Conservation (phyloP, 208 protist species). For the Strigomonas galati region DNA sequence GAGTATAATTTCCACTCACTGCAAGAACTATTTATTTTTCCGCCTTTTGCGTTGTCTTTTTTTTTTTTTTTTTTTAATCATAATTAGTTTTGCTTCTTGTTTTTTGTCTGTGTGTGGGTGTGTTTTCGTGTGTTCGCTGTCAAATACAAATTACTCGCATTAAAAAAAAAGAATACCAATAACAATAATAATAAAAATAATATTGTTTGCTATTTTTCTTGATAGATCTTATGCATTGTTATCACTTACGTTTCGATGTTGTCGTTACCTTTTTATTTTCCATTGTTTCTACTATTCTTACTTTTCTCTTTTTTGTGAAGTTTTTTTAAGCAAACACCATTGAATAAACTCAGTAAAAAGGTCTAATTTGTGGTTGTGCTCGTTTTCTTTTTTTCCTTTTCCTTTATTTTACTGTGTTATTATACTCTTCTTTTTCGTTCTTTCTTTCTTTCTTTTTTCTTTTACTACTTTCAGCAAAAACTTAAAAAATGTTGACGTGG, state of each 20-base stretch:
- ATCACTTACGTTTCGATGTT: neutral
- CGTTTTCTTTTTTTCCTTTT: conserved; percentile 4
- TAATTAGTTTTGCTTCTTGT: neutral
- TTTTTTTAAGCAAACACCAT: neutral
- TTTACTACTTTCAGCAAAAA: neutral
- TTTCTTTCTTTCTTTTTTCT: conserved; percentile 7
- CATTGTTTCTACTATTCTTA: conserved; percentile 10
- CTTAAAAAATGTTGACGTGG: neutral
- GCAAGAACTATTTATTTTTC: neutral
- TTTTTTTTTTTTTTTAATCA: neutral
- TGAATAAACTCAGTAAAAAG: too few relatives aligned
- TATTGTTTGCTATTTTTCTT: neutral
- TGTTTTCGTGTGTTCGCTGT: neutral
- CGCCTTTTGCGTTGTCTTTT: neutral
- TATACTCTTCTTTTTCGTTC: neutral
- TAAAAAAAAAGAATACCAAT: neutral
- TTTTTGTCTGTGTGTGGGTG: neutral
- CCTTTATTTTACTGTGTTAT: neutral
- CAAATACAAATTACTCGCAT: neutral
- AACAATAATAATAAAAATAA: conserved; percentile 1
- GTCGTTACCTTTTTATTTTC: conserved; percentile 8
- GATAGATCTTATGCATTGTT: neutral
- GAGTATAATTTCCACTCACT: neutral
- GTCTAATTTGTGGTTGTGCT: neutral
- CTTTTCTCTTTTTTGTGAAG: conserved; percentile 11